A percentile compares a stretch with the other conserved stretches of the same genome.
Conservation (phyloP, 1,284 basidiomycete species). For the Irpex lacteus region DNA sequence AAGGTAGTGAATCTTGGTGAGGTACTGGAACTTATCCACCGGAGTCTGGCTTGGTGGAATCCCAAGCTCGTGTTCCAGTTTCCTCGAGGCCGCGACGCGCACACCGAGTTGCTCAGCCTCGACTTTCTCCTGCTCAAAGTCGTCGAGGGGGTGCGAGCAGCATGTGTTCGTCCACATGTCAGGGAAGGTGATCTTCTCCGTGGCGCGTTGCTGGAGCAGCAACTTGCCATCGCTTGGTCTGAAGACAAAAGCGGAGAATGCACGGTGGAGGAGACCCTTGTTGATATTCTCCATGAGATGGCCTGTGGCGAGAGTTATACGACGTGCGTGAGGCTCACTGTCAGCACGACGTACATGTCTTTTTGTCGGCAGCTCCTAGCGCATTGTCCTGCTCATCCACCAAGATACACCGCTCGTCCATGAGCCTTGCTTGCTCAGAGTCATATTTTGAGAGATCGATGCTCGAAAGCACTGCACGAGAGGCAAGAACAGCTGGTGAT, state of each 20-base stretch:
- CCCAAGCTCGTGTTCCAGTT: constrained; percentile 96
- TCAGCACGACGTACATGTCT: constrained; percentile 72
- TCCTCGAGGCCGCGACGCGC: constrained; percentile 86
- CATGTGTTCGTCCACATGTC: constrained; percentile 99
- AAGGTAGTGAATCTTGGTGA: constrained; percentile 97
- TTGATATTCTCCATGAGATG: constrained; percentile 98
- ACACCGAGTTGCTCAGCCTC: constrained; percentile 86
- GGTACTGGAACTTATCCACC: constrained; percentile 88
- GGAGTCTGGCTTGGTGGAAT: constrained; percentile 81
- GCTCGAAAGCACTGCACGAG: constrained; percentile 59
- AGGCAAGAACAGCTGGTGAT: constrained; percentile 51
- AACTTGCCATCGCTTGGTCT: constrained; percentile 91
- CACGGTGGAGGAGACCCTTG: constrained; percentile 93
- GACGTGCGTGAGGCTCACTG: background rate
- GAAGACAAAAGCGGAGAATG: constrained; percentile 98
- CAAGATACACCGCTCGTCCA: constrained; percentile 98
- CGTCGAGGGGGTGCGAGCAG: constrained; percentile 95
- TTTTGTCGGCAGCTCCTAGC: constrained; percentile 94
- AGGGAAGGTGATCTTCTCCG: constrained; percentile 99
- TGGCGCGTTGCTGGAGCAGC: constrained; percentile 92
- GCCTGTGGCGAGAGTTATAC: constrained; percentile 45
- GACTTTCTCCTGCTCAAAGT: constrained; percentile 81
- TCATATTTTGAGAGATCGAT: constrained; percentile 75
- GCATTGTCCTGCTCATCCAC: constrained; percentile 88
- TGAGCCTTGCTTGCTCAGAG: constrained; percentile 80